Conservation (phyloP, 2,329 filamentous ascomycete genomes). For the Boeremia exigua region DNA sequence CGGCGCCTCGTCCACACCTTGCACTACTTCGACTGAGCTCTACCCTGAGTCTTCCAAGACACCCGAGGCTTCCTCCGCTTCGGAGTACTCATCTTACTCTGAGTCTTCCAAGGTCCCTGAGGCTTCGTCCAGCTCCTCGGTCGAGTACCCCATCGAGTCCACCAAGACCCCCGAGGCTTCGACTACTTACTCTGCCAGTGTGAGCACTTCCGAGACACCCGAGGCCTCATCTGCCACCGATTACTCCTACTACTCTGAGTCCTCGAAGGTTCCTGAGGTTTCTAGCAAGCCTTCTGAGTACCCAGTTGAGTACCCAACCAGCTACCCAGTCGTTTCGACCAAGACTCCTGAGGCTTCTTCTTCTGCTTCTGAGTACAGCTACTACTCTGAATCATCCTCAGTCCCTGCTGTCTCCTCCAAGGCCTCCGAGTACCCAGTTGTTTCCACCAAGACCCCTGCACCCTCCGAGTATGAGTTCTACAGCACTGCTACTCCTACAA, state of each 20-base stretch:
- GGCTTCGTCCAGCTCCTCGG: conserved; percentile 4
- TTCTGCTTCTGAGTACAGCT: conserved; percentile 4
- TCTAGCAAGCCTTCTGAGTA: conserved; percentile 7
- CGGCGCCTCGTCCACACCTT: conserved; percentile 12
- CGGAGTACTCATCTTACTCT: conserved; percentile 6
- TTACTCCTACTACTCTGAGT: conserved; percentile 9
- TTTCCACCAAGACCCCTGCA: conserved; percentile 7
- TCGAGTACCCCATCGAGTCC: conserved; percentile 2
- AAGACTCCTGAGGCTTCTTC: conserved; percentile 11
- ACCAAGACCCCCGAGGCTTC: conserved; percentile 12
- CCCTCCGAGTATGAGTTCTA: conserved; percentile 12
- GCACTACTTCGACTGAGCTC: conserved; percentile 13
- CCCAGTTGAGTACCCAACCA: neutral
- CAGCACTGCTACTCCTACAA: conserved; percentile 13
- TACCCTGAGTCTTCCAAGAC: conserved; percentile 16
- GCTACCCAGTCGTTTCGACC: neutral
- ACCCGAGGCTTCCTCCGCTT: conserved; percentile 15
- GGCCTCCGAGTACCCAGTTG: conserved; percentile 12
- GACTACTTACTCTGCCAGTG: conserved; percentile 5
- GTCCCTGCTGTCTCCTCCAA: conserved; percentile 20
- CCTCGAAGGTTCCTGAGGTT: conserved; percentile 10
- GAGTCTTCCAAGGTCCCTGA: conserved; percentile 9
- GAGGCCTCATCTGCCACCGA: conserved; percentile 6
- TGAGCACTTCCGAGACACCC: conserved; percentile 7
- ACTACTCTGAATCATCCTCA: conserved; percentile 19